phyloP scores from a whole-genome alignment of 176 grass and related monocot genomes.

The Oryza officinalis region DNA sequence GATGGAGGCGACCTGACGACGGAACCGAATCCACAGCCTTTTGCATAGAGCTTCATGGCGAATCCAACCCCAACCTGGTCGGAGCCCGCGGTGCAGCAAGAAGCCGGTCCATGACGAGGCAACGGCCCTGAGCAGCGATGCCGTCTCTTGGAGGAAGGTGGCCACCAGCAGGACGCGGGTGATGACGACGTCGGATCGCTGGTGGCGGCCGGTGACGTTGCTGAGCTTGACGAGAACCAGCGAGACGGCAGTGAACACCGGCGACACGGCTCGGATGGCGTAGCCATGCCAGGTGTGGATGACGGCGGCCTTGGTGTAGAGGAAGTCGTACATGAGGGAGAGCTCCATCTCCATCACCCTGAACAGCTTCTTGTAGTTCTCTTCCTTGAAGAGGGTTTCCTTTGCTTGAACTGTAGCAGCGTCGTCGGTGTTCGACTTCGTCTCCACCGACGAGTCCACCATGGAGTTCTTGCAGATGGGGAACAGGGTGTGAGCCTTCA shows the following conservation, averaged over 20 bases:
- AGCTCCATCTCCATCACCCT: constrained; percentile 36
- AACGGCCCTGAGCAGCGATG: neutral
- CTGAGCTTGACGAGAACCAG: neutral
- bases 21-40: neutral
- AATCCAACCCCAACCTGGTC: neutral
- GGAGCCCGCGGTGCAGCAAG: neutral
- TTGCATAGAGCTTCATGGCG: neutral
- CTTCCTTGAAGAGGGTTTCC: neutral
- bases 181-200: constrained; percentile 33
- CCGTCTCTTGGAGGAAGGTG: constrained; percentile 27
- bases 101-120: neutral
- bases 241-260: neutral
- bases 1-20: neutral
- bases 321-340: constrained; percentile 42
- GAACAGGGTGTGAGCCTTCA: constrained; percentile 21
- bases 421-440: neutral
- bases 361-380: neutral
- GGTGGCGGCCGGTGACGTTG: neutral
- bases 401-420: neutral
- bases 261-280: constrained; percentile 23
- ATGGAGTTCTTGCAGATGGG: constrained; percentile 15
- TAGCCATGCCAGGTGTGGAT: constrained; percentile 35
- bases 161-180: constrained; percentile 39
- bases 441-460: neutral
- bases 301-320: constrained; percentile 52